Evolutionary conservation across 441 rosid species (phyloP), one percentile per base, ranked within the genome.

Genomic region (Populus hybrid): DNA sequence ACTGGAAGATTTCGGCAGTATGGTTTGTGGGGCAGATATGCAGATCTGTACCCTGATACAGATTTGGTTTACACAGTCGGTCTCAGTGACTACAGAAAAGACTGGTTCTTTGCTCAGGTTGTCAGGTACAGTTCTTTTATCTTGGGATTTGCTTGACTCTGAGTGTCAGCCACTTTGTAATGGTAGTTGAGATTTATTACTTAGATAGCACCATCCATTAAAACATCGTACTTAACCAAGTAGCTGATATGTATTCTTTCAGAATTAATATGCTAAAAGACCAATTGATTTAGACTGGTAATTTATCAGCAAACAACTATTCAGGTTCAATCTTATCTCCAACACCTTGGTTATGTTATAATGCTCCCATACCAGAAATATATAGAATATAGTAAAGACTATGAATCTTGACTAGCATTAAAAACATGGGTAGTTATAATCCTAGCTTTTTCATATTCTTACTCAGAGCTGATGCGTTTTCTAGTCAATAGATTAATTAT

Each of bases 21-120:
- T 72, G 94, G 94, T 14, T 75, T 90, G 74, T 90, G 94, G 94
- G 83, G 73, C 75, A 84, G 88, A 82, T 89, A 90, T 73, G 73
- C 75, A 34, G 90, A 89, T 23, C 57, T 88, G 63, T 90, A 86
- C 77, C 94, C 94, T 2, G 84, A 85, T 64, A 82, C 75, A 8
- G 92, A 89, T 84, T 84, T 89, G 86, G 89, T 89, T 78, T 90
- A 85, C 83, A 88, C 85, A n/a, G 82, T 90, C 72, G 92, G 89
- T 23, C 73, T 76, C 12, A 84, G 89, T 67, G 83, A 90, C 79
- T 87, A 89, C 61, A 73, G 73, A 68, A 89, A 74, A 75, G 94
- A 89, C 63, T 89, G 94, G 94, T 90, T 90, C 81, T 90, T 85
- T 64, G 92, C 88, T 32, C 95, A 90, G 70, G 91, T 92, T 76